These are phyloP conservation scores for Chaetothyriales sp. DNA, from an alignment of 2,329 filamentous ascomycete genomes.

Conservation along the genomic window DNA sequence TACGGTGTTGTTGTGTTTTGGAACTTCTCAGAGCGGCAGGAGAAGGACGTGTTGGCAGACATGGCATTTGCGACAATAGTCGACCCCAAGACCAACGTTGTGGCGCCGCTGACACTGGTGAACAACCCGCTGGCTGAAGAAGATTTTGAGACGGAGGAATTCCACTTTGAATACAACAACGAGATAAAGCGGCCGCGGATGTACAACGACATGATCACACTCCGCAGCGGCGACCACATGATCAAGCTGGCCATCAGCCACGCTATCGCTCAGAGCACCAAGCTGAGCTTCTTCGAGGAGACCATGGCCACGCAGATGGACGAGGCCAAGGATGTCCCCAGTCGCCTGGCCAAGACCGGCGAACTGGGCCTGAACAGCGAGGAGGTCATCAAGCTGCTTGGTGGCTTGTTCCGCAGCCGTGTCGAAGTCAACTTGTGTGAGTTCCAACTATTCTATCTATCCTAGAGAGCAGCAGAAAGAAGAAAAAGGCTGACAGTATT, in stretches of 20 bases:
- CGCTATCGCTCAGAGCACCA: constrained; percentile 92
- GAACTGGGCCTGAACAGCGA: constrained; percentile 79
- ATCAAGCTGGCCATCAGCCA: constrained; percentile 54
- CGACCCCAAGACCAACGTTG: constrained; percentile 18
- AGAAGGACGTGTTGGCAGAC: constrained; percentile 91
- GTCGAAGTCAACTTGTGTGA: constrained; percentile 96
- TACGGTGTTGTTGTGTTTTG: constrained; percentile 97
- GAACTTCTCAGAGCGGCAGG: constrained; percentile 94
- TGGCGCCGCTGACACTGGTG: constrained; percentile 45
- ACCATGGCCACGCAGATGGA: constrained; percentile 89
- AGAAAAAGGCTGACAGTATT: not conserved
- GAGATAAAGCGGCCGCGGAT: constrained; percentile 75
- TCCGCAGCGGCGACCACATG: constrained; percentile 93
- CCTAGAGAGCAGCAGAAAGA: not conserved
- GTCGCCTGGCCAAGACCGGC: constrained; percentile 73
- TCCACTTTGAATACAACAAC: constrained; percentile 92
- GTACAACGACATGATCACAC: constrained; percentile 98
- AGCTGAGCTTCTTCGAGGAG: constrained; percentile 90
- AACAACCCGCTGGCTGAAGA: constrained; percentile 68
- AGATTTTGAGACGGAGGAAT: constrained; percentile 94
- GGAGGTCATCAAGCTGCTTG: constrained; percentile 84
- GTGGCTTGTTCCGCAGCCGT: constrained; percentile 76
- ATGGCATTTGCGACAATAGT: constrained; percentile 52
- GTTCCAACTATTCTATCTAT: constrained; percentile 24
- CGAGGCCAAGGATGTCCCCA: constrained; percentile 82